Evolutionary conservation across 2,329 filamentous ascomycete genomes (phyloP), one percentile per base, ranked within the genome.

Genomic region (Coniochaeta sp.): DNA sequence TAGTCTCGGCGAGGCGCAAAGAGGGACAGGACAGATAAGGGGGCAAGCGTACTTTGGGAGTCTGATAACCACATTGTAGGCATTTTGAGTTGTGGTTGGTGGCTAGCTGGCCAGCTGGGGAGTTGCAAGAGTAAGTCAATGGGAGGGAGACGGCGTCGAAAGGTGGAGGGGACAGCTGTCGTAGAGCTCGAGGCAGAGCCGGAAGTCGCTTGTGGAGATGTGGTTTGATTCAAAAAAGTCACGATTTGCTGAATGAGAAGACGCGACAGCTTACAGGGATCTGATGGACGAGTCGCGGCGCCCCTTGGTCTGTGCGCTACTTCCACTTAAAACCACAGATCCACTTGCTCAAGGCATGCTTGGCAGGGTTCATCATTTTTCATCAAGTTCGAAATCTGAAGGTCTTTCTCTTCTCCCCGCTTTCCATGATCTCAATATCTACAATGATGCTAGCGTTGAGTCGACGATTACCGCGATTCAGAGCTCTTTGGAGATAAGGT

Each of bases 31-130:
- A n/a, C n/a, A n/a, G n/a, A n/a, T n/a, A 48, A 18, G 24, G 45
- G 45, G 45, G 45, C n/a, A 33, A 33, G 77, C 87, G 65, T 79
- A 96, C 92, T 97, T 72, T 97, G 92, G 67, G 87, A 83, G 73
- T 97, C 92, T 63, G 91, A 89, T 65, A 97, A 80, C 92, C 92
- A 97, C 88, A 96, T 95, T 55, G 89, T 87, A 65, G 87, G 87
- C 87, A 91, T 89, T 50, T 69, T 80, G 65, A 56, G 20, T 5
- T 5, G 2, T 16, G 3, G 18, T 42, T 42, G 3, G 20, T 42
- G 38, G 26, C 20, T 10, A 12, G 12, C 38, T 20, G 38, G 38
- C 8, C 18, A 42, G 20, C 7, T 24, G n/a, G n/a, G n/a, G n/a
- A n/a, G n/a, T n/a, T n/a, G n/a, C n/a, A n/a, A n/a, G n/a, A n/a